Percentiles rank a stretch among this genome's conserved stretches.
phyloP scores from a whole-genome alignment of 345 rosid species.

The Brassica carinata region DNA sequence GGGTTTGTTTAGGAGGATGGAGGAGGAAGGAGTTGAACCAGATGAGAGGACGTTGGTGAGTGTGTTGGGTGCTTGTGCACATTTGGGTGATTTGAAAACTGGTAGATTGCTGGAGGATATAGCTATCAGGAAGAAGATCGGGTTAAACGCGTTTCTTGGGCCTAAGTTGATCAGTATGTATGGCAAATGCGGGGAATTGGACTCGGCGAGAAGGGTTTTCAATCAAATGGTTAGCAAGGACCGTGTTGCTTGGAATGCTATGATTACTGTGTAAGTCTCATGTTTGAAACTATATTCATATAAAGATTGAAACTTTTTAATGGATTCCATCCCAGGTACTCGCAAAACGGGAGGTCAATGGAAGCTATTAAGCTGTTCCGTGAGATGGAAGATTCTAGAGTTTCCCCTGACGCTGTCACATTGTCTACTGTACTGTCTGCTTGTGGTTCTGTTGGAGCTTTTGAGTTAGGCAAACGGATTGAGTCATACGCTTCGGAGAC shows the following conservation, averaged over 20 bases:
- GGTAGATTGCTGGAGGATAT: slow-evolving; percentile 66
- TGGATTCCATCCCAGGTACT: slow-evolving; percentile 50
- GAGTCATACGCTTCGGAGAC: slow-evolving; percentile 51
- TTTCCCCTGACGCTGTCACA: slow-evolving; percentile 58
- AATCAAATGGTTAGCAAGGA: slow-evolving; percentile 65
- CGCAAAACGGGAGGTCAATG: slow-evolving; percentile 77
- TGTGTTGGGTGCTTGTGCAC: slow-evolving; percentile 69
- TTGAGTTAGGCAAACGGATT: slow-evolving; percentile 70
- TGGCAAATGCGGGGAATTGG: slow-evolving; percentile 79
- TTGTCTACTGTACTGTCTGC: slow-evolving; percentile 67
- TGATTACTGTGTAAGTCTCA: slow-evolving; percentile 70
- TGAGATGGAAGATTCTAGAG: slow-evolving; percentile 54
- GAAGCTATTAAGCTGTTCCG: slow-evolving; percentile 65
- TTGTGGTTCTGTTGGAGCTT: slow-evolving; percentile 77
- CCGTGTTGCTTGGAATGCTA: slow-evolving; percentile 80
- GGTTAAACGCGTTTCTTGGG: slow-evolving; percentile 55
- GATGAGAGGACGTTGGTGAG: slow-evolving; percentile 88
- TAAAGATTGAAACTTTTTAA: background rate
- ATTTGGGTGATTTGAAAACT: slow-evolving; percentile 63
- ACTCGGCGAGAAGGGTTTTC: slow-evolving; percentile 68
- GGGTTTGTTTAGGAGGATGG: slow-evolving; percentile 64
- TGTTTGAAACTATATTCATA: background rate
- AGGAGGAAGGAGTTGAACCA: slow-evolving; percentile 57
- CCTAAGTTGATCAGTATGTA: slow-evolving; percentile 81
- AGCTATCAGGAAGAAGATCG: slow-evolving; percentile 49